Percentiles rank a stretch among this genome's conserved stretches.
Evolutionary conservation across 129 eudicot genomes (phyloP).

Genomic region (Mikania micrantha): DNA sequence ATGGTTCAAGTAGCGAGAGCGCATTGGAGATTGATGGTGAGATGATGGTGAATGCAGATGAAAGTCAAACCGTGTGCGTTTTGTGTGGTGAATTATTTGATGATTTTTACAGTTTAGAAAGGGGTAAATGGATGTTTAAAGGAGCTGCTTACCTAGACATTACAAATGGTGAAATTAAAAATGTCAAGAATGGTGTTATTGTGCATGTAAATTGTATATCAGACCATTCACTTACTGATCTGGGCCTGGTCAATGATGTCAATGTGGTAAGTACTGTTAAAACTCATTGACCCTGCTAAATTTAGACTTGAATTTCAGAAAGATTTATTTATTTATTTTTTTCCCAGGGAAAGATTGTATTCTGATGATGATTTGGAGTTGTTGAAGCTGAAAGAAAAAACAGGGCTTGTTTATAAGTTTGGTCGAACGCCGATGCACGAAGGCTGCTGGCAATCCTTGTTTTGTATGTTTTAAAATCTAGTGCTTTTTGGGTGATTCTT

Average conservation of each 20-base stretch:
- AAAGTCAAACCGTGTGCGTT: constrained; percentile 67
- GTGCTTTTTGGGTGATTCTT: constrained; percentile 5
- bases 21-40: constrained; percentile 33
- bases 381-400: background rate
- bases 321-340: background rate
- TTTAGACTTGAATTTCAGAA: background rate
- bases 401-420: constrained; percentile 23
- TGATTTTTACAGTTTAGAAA: constrained; percentile 58
- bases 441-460: background rate
- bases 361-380: background rate
- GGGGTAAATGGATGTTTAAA: constrained; percentile 77
- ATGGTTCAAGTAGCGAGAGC: constrained; percentile 21
- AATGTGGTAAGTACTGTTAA: constrained; percentile 42
- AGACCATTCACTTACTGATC: constrained; percentile 40
- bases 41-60: constrained; percentile 84
- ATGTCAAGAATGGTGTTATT: constrained; percentile 31
- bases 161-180: constrained; percentile 23
- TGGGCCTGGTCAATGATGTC: constrained; percentile 45
- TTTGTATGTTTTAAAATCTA: constrained; percentile 12
- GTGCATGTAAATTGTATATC: constrained; percentile 66
- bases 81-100: constrained; percentile 86
- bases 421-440: constrained; percentile 20
- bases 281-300: background rate
- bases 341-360: constrained; percentile 39
- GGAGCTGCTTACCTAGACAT: constrained; percentile 53